A percentile compares a stretch with the other conserved stretches of the same genome.
These are phyloP conservation scores for Penicillium sp. DNA, from an alignment of 2,329 filamentous ascomycete genomes.

Conservation along the genomic window DNA sequence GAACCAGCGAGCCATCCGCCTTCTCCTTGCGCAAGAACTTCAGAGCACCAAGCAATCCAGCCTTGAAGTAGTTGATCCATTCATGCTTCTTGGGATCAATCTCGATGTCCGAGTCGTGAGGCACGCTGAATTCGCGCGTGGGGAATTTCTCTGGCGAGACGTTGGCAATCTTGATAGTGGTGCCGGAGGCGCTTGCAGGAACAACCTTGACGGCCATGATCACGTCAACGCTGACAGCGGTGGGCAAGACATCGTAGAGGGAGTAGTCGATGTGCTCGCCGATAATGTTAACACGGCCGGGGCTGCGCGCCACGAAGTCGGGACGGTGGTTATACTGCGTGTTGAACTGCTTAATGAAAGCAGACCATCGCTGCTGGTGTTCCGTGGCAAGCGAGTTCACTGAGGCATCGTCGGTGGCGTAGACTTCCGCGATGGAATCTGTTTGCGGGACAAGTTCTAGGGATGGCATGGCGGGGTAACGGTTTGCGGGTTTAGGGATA, in stretches of 20 bases:
- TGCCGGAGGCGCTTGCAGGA: conserved; percentile 41
- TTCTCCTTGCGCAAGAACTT: conserved; percentile 67
- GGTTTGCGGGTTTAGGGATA: neutral
- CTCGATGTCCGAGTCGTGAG: conserved; percentile 57
- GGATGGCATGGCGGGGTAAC: conserved; percentile 36
- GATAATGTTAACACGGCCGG: conserved; percentile 95
- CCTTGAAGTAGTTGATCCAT: conserved; percentile 99
- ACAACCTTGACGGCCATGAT: conserved; percentile 70
- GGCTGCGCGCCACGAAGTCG: conserved; percentile 81
- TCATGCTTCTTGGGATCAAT: conserved; percentile 84
- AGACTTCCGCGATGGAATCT: conserved; percentile 72
- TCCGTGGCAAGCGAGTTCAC: conserved; percentile 61
- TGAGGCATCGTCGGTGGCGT: conserved; percentile 73
- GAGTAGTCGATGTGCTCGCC: conserved; percentile 99
- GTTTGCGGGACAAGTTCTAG: conserved; percentile 64
- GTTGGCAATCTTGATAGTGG: conserved; percentile 74
- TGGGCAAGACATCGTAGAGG: conserved; percentile 89
- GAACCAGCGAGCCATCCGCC: conserved; percentile 55
- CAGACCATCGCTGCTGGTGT: conserved; percentile 71
- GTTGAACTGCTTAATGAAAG: conserved; percentile 66
- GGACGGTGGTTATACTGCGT: conserved; percentile 64
- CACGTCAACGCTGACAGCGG: conserved; percentile 89
- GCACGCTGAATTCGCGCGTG: conserved; percentile 67
- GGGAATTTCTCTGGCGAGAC: conserved; percentile 71
- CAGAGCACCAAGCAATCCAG: conserved; percentile 76